These are phyloP conservation scores for Epichloe coenophiala DNA, from an alignment of 2,329 filamentous ascomycete species.

Conservation along the genomic window DNA sequence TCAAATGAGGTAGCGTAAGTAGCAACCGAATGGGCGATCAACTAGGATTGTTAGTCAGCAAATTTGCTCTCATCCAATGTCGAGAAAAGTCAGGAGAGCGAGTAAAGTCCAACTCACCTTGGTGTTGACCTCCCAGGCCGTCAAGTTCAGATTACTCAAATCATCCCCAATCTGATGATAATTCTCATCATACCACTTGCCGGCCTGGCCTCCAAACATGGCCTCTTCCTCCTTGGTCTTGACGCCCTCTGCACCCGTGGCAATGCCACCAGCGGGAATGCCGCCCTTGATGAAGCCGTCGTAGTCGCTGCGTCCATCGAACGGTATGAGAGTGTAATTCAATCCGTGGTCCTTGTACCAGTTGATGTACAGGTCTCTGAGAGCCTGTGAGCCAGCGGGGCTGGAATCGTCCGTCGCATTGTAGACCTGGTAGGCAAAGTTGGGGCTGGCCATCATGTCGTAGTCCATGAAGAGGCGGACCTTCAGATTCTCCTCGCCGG, in stretches of 20 bases:
- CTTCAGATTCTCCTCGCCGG: conserved; percentile 44
- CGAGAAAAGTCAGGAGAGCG: conserved; percentile 7
- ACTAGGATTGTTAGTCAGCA: conserved; percentile 18
- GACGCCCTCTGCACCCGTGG: conserved; percentile 63
- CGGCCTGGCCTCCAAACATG: conserved; percentile 59
- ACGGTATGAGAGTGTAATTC: conserved; percentile 57
- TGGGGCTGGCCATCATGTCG: conserved; percentile 55
- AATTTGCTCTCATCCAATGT: not conserved
- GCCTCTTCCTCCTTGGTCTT: conserved; percentile 55
- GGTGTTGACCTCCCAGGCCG: conserved; percentile 47
- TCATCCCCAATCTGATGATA: conserved; percentile 52
- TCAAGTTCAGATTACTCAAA: conserved; percentile 41
- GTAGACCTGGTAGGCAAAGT: conserved; percentile 57
- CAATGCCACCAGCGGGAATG: conserved; percentile 63
- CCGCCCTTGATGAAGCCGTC: conserved; percentile 60
- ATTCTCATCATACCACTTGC: conserved; percentile 43
- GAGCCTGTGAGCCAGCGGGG: conserved; percentile 56
- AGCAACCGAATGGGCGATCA: conserved; percentile 61
- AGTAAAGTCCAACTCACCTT: conserved; percentile 27
- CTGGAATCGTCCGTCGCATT: conserved; percentile 57
- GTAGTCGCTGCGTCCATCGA: conserved; percentile 71
- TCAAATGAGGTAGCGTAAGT: conserved; percentile 53
- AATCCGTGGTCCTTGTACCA: conserved; percentile 50
- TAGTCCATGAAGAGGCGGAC: conserved; percentile 57
- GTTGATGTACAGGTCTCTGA: conserved; percentile 52